These are phyloP conservation scores for Ogataea paraovalis DNA, from an alignment of 805 yeast species.

Conservation along the genomic window DNA sequence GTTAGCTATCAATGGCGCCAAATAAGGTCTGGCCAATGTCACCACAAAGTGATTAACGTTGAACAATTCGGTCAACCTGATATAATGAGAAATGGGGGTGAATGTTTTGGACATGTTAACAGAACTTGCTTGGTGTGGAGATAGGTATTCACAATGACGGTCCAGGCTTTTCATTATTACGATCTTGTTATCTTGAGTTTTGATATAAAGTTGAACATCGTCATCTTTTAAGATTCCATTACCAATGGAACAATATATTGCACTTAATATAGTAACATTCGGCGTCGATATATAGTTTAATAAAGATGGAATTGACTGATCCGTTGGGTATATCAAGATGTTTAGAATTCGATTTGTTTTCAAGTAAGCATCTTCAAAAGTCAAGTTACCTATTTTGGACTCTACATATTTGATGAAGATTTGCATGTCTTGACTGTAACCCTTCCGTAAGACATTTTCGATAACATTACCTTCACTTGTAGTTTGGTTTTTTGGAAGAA, in stretches of 20 bases:
- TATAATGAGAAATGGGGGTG: slow-evolving; percentile 61
- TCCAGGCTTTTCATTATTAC: slow-evolving; percentile 33
- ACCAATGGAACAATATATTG: slow-evolving; percentile 81
- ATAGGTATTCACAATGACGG: slow-evolving; percentile 37
- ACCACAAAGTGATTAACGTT: slow-evolving; percentile 92
- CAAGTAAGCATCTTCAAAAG: slow-evolving; percentile 90
- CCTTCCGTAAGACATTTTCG: slow-evolving; percentile 71
- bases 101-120: slow-evolving; percentile 16
- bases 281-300: slow-evolving; percentile 92
- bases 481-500: slow-evolving; percentile 6
- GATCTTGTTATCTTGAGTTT: slow-evolving; percentile 48
- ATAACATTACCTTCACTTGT: slow-evolving; percentile 56
- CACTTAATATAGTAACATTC: slow-evolving; percentile 84
- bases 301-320: slow-evolving; percentile 63
- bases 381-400: slow-evolving; percentile 70
- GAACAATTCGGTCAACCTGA: slow-evolving; percentile 84
- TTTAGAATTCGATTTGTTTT: slow-evolving; percentile 77
- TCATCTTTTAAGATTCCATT: slow-evolving; percentile 59
- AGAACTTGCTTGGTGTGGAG: slow-evolving; percentile 39
- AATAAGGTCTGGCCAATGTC: slow-evolving; percentile 87
- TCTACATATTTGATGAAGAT: slow-evolving; percentile 76
- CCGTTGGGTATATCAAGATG: slow-evolving; percentile 79
- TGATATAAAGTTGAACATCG: slow-evolving; percentile 55
- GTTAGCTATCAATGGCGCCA: slow-evolving; percentile 83
- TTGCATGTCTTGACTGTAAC: slow-evolving; percentile 82